Evolutionary conservation across 768 basidiomycete species (phyloP).

Genomic region (Mycena pura): DNA sequence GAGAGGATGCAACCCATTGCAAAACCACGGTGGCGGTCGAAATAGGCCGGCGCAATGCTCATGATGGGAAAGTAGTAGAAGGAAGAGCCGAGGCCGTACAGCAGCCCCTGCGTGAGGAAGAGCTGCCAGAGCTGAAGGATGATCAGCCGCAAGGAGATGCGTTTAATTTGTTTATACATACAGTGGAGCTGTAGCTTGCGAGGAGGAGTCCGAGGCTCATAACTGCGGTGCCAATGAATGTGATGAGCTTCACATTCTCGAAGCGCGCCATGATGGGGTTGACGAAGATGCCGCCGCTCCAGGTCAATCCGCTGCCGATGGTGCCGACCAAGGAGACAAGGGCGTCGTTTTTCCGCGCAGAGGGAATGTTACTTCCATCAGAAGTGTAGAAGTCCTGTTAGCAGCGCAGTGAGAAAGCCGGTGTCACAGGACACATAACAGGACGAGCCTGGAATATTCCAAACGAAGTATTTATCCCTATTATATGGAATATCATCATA

Average conservation of each 20-base stretch:
- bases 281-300: conserved; percentile 54
- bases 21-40: conserved; percentile 51
- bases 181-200: conserved; percentile 46
- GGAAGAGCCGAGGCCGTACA: conserved; percentile 51
- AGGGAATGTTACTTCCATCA: conserved; percentile 38
- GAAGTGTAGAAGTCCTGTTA: conserved; percentile 54
- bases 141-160: background rate
- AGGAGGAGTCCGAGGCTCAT: conserved; percentile 51
- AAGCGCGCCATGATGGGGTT: conserved; percentile 45
- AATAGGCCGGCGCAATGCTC: conserved; percentile 49
- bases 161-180: conserved; percentile 29
- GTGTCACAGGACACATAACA: too few species aligned
- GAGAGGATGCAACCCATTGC: conserved; percentile 52
- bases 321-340: conserved; percentile 50
- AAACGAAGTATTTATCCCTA: conserved; percentile 50
- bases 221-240: conserved; percentile 41
- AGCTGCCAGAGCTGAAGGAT: conserved; percentile 48
- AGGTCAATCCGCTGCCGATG: conserved; percentile 51
- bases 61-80: conserved; percentile 53
- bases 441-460: conserved; percentile 50
- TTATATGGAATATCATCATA: conserved; percentile 52
- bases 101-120: conserved; percentile 47
- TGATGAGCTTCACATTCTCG: conserved; percentile 42
- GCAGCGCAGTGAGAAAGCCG: background rate
- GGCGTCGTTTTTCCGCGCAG: conserved; percentile 45